phyloP scores from a whole-genome alignment of 2,329 filamentous ascomycete species.

The Penicillium sclerotiorum region DNA sequence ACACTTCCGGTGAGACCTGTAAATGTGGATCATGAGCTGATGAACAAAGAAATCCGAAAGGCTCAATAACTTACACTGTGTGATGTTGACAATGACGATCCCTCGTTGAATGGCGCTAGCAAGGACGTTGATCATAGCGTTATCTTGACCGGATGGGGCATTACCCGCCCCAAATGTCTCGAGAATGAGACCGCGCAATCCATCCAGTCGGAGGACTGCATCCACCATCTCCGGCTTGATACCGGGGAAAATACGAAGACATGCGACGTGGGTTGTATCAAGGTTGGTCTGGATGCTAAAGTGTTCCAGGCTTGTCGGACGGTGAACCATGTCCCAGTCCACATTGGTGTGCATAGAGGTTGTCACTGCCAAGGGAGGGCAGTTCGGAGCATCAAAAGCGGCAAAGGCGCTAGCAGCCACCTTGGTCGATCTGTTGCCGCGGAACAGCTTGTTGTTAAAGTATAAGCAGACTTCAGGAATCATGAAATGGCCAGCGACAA shows the following conservation, averaged over 20 bases:
- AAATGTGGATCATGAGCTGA: constrained; percentile 20
- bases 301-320: constrained; percentile 72
- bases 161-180: constrained; percentile 95
- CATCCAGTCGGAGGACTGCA: constrained; percentile 74
- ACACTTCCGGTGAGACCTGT: constrained; percentile 67
- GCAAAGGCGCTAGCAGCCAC: constrained; percentile 83
- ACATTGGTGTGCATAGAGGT: constrained; percentile 80
- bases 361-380: constrained; percentile 76
- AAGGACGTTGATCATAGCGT: constrained; percentile 76
- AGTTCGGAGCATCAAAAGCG: constrained; percentile 88
- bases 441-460: constrained; percentile 88
- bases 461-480: constrained; percentile 92
- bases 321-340: constrained; percentile 74
- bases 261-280: constrained; percentile 86
- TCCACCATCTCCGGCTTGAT: constrained; percentile 94
- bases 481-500: constrained; percentile 88
- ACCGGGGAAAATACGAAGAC: constrained; percentile 85
- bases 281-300: constrained; percentile 75
- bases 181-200: constrained; percentile 77
- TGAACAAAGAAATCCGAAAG: constrained; percentile 35
- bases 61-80: constrained; percentile 82
- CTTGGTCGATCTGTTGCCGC: constrained; percentile 86
- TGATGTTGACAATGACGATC: constrained; percentile 86
- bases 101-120: constrained; percentile 75
- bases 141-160: constrained; percentile 79